Evolutionary conservation across 148 eudicot genomes (phyloP).

Genomic region (Cornus kousa): DNA sequence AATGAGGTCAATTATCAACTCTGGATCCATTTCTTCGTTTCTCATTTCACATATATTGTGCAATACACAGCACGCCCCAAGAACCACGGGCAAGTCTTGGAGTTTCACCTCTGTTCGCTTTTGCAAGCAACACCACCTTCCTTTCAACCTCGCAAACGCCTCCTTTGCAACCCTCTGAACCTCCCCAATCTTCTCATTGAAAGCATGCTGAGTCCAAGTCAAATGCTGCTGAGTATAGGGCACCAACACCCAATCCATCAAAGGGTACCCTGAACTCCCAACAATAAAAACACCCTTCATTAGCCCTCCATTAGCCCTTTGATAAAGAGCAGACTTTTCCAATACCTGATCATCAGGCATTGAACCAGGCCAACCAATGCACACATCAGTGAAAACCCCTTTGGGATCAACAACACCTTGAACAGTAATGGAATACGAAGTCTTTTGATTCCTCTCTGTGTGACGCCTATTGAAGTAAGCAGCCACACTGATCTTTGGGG

Average conservation of each 20-base stretch:
- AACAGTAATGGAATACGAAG: slow-evolving; percentile 82
- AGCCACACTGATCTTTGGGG: slow-evolving; percentile 87
- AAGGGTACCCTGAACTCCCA: slow-evolving; percentile 70
- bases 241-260: slow-evolving; percentile 87
- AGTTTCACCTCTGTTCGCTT: slow-evolving; percentile 85
- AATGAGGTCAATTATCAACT: slow-evolving; percentile 41
- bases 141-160: slow-evolving; percentile 80
- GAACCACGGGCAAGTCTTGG: slow-evolving; percentile 81
- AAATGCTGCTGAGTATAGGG: slow-evolving; percentile 69
- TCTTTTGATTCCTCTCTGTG: slow-evolving; percentile 78
- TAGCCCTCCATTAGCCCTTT: slow-evolving; percentile 72
- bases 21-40: slow-evolving; percentile 52
- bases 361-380: slow-evolving; percentile 94
- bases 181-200: slow-evolving; percentile 83
- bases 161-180: slow-evolving; percentile 49
- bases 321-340: slow-evolving; percentile 73
- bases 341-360: slow-evolving; percentile 85
- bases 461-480: slow-evolving; percentile 83
- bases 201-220: slow-evolving; percentile 90
- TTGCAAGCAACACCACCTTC: slow-evolving; percentile 89
- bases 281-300: slow-evolving; percentile 72
- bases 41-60: slow-evolving; percentile 89
- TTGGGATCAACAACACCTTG: slow-evolving; percentile 80
- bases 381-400: slow-evolving; percentile 78
- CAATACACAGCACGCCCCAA: slow-evolving; percentile 92